phyloP scores from a whole-genome alignment of 805 yeast genomes.

The Kodamaea kakaduensis region DNA sequence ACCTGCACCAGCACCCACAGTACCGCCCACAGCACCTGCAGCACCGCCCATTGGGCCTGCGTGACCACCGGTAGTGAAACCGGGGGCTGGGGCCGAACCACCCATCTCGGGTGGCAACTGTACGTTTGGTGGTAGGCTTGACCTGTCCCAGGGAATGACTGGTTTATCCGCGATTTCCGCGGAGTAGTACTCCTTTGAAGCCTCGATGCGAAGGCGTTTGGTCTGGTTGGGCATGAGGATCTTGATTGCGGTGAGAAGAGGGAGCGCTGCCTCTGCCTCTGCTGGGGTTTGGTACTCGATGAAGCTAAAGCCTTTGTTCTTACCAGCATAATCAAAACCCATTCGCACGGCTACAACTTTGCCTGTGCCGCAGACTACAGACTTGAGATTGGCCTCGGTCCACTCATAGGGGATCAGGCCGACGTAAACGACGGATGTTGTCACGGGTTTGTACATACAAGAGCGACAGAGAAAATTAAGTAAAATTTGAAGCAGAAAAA shows the following conservation, averaged over 20 bases:
- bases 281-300: constrained; percentile 52
- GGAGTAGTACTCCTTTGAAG: constrained; percentile 55
- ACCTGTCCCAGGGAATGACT: constrained; percentile 41
- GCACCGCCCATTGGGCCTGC: no score
- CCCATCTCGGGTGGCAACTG: constrained; percentile 45
- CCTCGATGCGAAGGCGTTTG: constrained; percentile 52
- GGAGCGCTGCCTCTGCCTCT: constrained; percentile 50
- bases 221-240: constrained; percentile 24
- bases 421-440: constrained; percentile 48
- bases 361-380: constrained; percentile 69
- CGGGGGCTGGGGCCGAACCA: constrained; percentile 2
- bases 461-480: no score
- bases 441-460: constrained; percentile 8
- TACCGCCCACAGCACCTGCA: constrained; percentile 1
- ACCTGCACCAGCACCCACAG: background rate
- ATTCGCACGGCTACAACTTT: constrained; percentile 63
- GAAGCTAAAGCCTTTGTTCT: constrained; percentile 65
- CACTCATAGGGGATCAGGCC: constrained; percentile 71
- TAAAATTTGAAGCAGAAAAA: background rate
- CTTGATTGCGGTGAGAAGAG: constrained; percentile 41
- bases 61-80: constrained; percentile 5
- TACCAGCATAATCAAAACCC: constrained; percentile 54
- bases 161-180: constrained; percentile 39
- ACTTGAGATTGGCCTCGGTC: constrained; percentile 59
- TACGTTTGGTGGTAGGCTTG: constrained; percentile 54